Conservation (phyloP, 169 alveolate species). For the Theileria orientalis region DNA sequence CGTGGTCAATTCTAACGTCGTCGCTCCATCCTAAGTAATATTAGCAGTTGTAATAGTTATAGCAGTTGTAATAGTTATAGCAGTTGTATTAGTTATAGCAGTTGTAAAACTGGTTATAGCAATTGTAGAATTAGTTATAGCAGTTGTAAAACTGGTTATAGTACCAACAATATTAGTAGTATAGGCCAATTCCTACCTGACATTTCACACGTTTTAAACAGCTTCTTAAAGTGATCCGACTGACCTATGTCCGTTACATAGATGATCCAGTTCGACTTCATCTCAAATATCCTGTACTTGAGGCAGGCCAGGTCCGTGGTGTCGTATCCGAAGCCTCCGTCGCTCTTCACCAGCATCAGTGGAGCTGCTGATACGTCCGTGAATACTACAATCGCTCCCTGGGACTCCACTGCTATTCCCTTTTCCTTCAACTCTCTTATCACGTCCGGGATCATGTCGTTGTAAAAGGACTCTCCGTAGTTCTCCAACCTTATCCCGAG, state of each 20-base stretch:
- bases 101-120: too few relatives aligned
- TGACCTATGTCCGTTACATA: conserved; percentile 96
- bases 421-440: conserved; percentile 80
- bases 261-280: conserved; percentile 88
- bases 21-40: conserved; percentile 70
- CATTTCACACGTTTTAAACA: conserved; percentile 91
- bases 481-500: conserved; percentile 84
- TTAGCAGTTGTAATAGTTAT: conserved; percentile 73
- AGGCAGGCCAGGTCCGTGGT: conserved; percentile 97
- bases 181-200: too few relatives aligned
- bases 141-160: too few relatives aligned
- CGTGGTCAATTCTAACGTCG: conserved; percentile 85
- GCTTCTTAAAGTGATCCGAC: conserved; percentile 88
- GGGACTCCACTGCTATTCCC: conserved; percentile 82
- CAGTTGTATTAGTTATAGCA: too few relatives aligned
- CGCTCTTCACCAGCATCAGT: conserved; percentile 93
- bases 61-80: too few relatives aligned
- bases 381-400: conserved; percentile 93
- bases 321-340: conserved; percentile 98
- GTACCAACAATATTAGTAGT: too few relatives aligned
- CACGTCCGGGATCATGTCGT: conserved; percentile 84
- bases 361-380: conserved; percentile 84
- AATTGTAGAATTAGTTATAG: too few relatives aligned
- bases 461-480: conserved; percentile 94
- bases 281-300: conserved; percentile 69